phyloP scores from a whole-genome alignment of 305 asterid genomes.

The Nicotiana rustica region DNA sequence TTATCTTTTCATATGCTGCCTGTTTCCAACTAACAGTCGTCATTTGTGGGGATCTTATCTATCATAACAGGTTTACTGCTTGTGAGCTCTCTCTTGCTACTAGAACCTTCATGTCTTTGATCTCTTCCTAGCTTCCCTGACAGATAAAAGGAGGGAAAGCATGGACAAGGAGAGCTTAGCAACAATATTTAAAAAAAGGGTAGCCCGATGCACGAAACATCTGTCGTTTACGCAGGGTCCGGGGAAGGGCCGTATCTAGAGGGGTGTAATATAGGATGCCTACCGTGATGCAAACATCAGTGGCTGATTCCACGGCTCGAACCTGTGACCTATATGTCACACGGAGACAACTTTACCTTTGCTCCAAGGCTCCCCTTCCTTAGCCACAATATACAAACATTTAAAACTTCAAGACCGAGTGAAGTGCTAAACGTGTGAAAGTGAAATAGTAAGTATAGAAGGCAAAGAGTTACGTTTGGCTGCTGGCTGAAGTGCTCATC shows the following conservation, averaged over 20 bases:
- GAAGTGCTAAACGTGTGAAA: not conserved
- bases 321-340: too few relatives aligned
- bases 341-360: too few relatives aligned
- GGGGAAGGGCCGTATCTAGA: too few relatives aligned
- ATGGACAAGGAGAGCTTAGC: slow-evolving; percentile 4
- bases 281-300: too few relatives aligned
- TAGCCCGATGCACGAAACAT: too few relatives aligned
- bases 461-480: not conserved
- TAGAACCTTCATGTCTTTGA: not conserved
- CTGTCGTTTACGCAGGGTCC: too few relatives aligned
- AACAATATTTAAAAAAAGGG: not conserved
- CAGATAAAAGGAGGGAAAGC: slow-evolving; percentile 18
- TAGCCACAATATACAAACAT: not conserved
- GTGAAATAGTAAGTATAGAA: slow-evolving; percentile 1
- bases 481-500: slow-evolving; percentile 6
- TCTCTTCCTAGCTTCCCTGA: slow-evolving; percentile 24
- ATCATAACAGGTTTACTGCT: slow-evolving; percentile 9
- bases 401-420: not conserved
- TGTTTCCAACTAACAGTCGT: not conserved
- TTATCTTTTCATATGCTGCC: not conserved
- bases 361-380: not conserved
- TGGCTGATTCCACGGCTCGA: too few relatives aligned
- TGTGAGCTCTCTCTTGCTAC: not conserved
- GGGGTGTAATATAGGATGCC: too few relatives aligned
- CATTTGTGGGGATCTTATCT: not conserved